Conservation (phyloP, 148 eudicot genomes). For the Rhododendron molle region DNA sequence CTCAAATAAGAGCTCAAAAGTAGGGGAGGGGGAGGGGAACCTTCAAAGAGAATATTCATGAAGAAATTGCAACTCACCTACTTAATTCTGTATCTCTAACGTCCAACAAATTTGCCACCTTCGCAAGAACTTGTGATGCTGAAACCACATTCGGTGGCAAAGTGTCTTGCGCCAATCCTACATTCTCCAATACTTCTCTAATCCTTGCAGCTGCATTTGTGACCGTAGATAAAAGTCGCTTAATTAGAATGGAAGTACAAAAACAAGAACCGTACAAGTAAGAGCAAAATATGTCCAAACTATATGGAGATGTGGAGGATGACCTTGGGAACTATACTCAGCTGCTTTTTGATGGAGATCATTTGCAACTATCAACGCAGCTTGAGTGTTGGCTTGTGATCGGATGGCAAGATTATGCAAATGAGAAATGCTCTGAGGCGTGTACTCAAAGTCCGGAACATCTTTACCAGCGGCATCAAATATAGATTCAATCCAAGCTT, state of each 20-base stretch:
- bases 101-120: slow-evolving; percentile 54
- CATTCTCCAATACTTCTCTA: slow-evolving; percentile 76
- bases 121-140: slow-evolving; percentile 54
- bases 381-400: slow-evolving; percentile 81
- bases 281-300: neutral
- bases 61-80: slow-evolving; percentile 44
- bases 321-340: slow-evolving; percentile 73
- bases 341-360: slow-evolving; percentile 60
- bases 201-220: slow-evolving; percentile 66
- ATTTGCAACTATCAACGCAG: slow-evolving; percentile 69
- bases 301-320: neutral
- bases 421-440: slow-evolving; percentile 73
- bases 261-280: neutral
- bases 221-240: neutral
- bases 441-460: slow-evolving; percentile 83
- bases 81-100: slow-evolving; percentile 89
- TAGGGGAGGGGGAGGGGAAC: neutral
- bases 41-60: neutral
- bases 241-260: neutral
- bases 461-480: slow-evolving; percentile 76
- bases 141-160: slow-evolving; percentile 68
- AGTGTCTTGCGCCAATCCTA: slow-evolving; percentile 80
- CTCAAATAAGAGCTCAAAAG: slow-evolving; percentile 10
- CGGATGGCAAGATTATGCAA: slow-evolving; percentile 65
- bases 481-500: slow-evolving; percentile 75